Conservation (phyloP, 1,139 yeast species). For the Saccharomyces hybrid region DNA sequence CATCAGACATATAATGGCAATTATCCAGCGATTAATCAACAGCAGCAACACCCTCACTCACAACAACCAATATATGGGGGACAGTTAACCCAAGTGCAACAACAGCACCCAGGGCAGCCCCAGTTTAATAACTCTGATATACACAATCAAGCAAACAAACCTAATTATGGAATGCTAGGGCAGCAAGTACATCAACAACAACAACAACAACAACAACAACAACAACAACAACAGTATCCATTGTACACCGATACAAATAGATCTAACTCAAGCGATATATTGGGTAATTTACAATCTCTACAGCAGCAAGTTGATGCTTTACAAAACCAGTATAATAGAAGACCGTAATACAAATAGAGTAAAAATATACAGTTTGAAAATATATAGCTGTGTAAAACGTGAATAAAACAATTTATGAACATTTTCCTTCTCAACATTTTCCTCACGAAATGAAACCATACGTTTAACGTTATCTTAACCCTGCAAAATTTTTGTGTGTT, state of each 20-base stretch:
- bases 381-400: background rate
- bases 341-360: background rate
- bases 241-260: background rate
- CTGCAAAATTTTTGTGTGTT: too few species aligned
- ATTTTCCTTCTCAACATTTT: too few species aligned
- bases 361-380: background rate
- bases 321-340: conserved; percentile 24
- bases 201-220: conserved; percentile 5
- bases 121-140: conserved; percentile 12
- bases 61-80: conserved; percentile 8
- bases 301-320: conserved; percentile 56
- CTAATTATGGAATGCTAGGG: conserved; percentile 4
- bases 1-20: conserved; percentile 8
- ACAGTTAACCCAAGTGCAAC: conserved; percentile 13
- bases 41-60: conserved; percentile 8
- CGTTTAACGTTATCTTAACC: too few species aligned
- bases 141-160: conserved; percentile 2
- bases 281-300: conserved; percentile 53
- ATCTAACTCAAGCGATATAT: conserved; percentile 33
- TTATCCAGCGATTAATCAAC: background rate
- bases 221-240: conserved; percentile 11
- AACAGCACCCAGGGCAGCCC: conserved; percentile 11
- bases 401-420: too few species aligned
- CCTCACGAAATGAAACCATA: too few species aligned
- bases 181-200: conserved; percentile 2